Evolutionary conservation across 441 rosid species (phyloP).

Genomic region (Populus hybrid): DNA sequence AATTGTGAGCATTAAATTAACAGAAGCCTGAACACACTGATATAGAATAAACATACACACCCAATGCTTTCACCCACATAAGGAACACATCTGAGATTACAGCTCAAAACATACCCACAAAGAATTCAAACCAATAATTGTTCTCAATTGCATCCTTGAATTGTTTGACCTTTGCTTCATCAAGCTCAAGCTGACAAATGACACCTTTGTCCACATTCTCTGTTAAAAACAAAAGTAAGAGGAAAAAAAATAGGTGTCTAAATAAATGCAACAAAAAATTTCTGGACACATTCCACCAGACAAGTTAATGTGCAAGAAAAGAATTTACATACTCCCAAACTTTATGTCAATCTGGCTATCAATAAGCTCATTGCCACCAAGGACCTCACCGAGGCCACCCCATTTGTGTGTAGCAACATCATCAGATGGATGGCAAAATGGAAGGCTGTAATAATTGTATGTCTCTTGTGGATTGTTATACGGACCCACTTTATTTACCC

Average conservation of each 20-base stretch:
- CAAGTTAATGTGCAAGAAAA: not conserved
- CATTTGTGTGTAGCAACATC: conserved; percentile 72
- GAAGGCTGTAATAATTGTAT: conserved; percentile 98
- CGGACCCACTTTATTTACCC: conserved; percentile 99
- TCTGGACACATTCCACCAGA: conserved; percentile 2
- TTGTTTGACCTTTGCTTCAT: conserved; percentile 65
- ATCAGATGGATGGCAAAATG: conserved; percentile 71
- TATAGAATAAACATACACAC: not conserved
- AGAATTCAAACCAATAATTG: conserved; percentile 93
- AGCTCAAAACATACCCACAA: conserved; percentile 68
- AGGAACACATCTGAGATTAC: conserved; percentile 4
- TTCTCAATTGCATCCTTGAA: conserved; percentile 90
- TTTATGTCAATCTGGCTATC: conserved; percentile 87
- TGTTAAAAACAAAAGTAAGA: conserved; percentile 20
- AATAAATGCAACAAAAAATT: not conserved
- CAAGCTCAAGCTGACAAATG: conserved; percentile 65
- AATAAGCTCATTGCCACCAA: conserved; percentile 99
- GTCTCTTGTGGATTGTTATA: conserved; percentile 99
- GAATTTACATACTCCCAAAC: conserved; percentile 65
- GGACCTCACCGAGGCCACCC: conserved; percentile 99
- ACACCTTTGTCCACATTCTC: conserved; percentile 61
- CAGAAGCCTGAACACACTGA: not conserved
- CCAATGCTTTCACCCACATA: not conserved
- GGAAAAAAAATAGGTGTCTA: no score
- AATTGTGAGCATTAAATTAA: not conserved